These are phyloP conservation scores for Tetracladium setigerum DNA, from an alignment of 495 filamentous ascomycete species.

Conservation along the genomic window DNA sequence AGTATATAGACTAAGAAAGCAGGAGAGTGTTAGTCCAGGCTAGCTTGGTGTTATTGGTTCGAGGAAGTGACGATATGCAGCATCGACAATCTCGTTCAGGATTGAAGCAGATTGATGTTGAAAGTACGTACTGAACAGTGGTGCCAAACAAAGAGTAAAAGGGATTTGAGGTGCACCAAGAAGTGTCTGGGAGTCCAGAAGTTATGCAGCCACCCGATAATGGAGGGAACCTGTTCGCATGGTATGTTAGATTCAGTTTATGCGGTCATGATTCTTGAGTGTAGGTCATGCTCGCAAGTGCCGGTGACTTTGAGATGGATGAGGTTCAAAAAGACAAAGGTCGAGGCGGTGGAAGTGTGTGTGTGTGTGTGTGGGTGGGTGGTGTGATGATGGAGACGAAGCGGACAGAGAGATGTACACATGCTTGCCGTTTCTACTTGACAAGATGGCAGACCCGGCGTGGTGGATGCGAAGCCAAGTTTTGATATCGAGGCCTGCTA, in stretches of 20 bases:
- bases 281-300: slow-evolving; percentile 13
- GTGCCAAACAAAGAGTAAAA: slow-evolving; percentile 16
- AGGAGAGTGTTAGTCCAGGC: slow-evolving; percentile 6
- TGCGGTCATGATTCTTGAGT: slow-evolving; percentile 10
- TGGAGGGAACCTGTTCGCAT: slow-evolving; percentile 18
- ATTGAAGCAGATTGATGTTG: neutral
- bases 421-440: neutral
- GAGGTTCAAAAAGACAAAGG: neutral
- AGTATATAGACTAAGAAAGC: slow-evolving; percentile 2
- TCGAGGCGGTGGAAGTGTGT: neutral
- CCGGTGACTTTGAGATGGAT: slow-evolving; percentile 15
- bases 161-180: slow-evolving; percentile 16
- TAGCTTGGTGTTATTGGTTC: slow-evolving; percentile 1
- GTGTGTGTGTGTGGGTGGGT: neutral
- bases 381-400: neutral
- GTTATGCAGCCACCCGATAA: slow-evolving; percentile 21
- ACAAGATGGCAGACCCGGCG: slow-evolving; percentile 1
- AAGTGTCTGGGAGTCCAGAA: slow-evolving; percentile 14
- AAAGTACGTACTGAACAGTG: slow-evolving; percentile 9
- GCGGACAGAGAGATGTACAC: slow-evolving; percentile 6
- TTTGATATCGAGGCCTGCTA: neutral
- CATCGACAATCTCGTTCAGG: neutral
- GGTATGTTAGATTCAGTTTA: slow-evolving; percentile 12
- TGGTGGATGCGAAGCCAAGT: neutral
- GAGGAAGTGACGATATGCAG: neutral